Conservation (phyloP, 495 filamentous ascomycete genomes). For the Bathelium albidoporum region DNA sequence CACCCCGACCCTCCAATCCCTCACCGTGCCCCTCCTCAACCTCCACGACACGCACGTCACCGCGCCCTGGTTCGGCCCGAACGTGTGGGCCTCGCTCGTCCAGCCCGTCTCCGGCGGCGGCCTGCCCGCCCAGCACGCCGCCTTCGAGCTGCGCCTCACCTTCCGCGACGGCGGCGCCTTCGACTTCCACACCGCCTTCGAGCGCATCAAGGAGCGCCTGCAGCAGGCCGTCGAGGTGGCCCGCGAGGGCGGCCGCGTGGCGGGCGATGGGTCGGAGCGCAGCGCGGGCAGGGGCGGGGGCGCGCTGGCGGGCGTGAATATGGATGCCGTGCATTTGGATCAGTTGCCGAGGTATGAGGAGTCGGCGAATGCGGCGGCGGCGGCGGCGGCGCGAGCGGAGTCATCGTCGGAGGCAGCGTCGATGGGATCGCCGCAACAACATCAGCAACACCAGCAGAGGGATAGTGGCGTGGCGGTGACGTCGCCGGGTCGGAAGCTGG, state of each 20-base stretch:
- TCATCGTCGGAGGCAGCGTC: slow-evolving; percentile 6
- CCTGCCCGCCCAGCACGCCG: slow-evolving; percentile 61
- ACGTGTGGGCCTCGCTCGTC: slow-evolving; percentile 73
- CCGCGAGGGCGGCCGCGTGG: slow-evolving; percentile 34
- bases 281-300: slow-evolving; percentile 26
- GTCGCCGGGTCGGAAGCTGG: not conserved
- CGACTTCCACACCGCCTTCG: slow-evolving; percentile 77
- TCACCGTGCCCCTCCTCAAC: slow-evolving; percentile 76
- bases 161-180: slow-evolving; percentile 94
- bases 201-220: slow-evolving; percentile 72
- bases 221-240: slow-evolving; percentile 68
- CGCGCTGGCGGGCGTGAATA: slow-evolving; percentile 42
- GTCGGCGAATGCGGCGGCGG: slow-evolving; percentile 14
- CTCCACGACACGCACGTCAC: slow-evolving; percentile 81
- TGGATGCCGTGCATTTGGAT: slow-evolving; percentile 58
- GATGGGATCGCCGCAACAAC: not conserved
- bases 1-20: slow-evolving; percentile 66
- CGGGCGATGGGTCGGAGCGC: slow-evolving; percentile 23
- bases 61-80: slow-evolving; percentile 92
- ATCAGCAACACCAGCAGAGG: slow-evolving; percentile 11
- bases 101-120: slow-evolving; percentile 78
- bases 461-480: slow-evolving; percentile 15
- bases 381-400: not conserved
- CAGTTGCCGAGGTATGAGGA: slow-evolving; percentile 72
- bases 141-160: slow-evolving; percentile 68